Evolutionary conservation across 2,329 filamentous ascomycete genomes (phyloP).

Genomic region (Aureobasidium melanogenum): DNA sequence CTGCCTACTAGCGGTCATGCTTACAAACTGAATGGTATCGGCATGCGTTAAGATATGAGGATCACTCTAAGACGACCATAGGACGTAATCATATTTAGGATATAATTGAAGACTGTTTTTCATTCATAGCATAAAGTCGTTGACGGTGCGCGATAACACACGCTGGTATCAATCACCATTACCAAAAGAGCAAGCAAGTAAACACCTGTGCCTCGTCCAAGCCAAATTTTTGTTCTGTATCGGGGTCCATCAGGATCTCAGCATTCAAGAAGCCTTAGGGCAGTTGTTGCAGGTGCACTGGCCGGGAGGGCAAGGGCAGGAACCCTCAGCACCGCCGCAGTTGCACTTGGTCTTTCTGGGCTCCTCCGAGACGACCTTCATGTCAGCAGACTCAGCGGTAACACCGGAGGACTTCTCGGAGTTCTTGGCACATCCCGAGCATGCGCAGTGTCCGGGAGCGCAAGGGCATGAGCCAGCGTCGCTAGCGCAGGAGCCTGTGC

Average conservation of each 20-base stretch:
- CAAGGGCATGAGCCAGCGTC: conserved; percentile 36
- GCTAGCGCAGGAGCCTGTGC: conserved; percentile 31
- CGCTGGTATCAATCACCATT: conserved; percentile 9
- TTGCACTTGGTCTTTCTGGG: conserved; percentile 40
- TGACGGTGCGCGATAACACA: neutral
- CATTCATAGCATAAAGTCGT: conserved; percentile 11
- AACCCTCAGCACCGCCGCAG: conserved; percentile 35
- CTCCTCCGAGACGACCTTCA: conserved; percentile 44
- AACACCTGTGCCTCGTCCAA: conserved; percentile 6
- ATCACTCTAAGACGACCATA: neutral
- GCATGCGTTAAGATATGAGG: neutral
- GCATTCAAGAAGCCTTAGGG: conserved; percentile 27
- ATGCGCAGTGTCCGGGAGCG: conserved; percentile 37
- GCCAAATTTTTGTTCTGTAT: conserved; percentile 2
- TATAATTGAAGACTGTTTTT: conserved; percentile 4
- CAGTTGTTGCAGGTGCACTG: conserved; percentile 41
- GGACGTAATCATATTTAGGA: neutral
- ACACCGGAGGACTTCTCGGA: conserved; percentile 23
- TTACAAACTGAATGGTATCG: neutral
- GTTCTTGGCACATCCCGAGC: conserved; percentile 39
- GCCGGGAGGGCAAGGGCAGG: conserved; percentile 40
- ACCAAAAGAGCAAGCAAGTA: conserved; percentile 7
- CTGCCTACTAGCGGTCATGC: neutral
- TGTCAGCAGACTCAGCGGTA: conserved; percentile 25
- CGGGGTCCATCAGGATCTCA: neutral